A percentile compares a stretch with the other conserved stretches of the same genome.
These are phyloP conservation scores for Aspergillus fischeri DNA, from an alignment of 2,329 filamentous ascomycete genomes.

Conservation along the genomic window DNA sequence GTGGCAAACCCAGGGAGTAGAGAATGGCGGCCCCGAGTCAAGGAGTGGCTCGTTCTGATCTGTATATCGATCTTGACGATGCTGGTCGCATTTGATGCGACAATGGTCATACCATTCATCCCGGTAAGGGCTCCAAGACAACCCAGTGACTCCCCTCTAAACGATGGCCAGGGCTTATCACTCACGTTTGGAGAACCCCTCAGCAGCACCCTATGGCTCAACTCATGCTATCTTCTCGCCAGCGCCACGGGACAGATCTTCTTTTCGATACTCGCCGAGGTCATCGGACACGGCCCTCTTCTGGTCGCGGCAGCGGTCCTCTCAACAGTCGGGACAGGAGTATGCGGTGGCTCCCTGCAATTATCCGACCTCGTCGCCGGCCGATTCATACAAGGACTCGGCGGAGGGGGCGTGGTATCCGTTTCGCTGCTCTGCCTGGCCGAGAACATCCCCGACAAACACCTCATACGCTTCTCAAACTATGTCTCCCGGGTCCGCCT, in stretches of 20 bases:
- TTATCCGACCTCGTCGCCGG: slow-evolving; percentile 40
- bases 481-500: slow-evolving; percentile 31
- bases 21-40: slow-evolving; percentile 36
- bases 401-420: slow-evolving; percentile 43
- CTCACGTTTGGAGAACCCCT: slow-evolving; percentile 31
- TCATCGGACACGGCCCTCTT: slow-evolving; percentile 46
- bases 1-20: slow-evolving; percentile 10
- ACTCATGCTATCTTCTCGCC: slow-evolving; percentile 45
- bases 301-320: slow-evolving; percentile 42
- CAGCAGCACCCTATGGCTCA: slow-evolving; percentile 47
- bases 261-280: slow-evolving; percentile 28
- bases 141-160: neutral
- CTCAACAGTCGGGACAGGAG: slow-evolving; percentile 45
- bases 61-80: slow-evolving; percentile 44
- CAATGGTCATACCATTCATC: slow-evolving; percentile 44
- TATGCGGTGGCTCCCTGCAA: slow-evolving; percentile 38
- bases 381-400: slow-evolving; percentile 44
- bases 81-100: slow-evolving; percentile 49
- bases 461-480: slow-evolving; percentile 30
- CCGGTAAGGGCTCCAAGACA: slow-evolving; percentile 28
- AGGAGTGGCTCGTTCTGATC: slow-evolving; percentile 40
- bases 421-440: slow-evolving; percentile 42
- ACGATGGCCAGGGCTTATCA: slow-evolving; percentile 25
- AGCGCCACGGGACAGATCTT: slow-evolving; percentile 26
- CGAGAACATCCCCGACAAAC: slow-evolving; percentile 35